Evolutionary conservation across 106 monocot genomes (phyloP).

Genomic region (Allium fistulosum): DNA sequence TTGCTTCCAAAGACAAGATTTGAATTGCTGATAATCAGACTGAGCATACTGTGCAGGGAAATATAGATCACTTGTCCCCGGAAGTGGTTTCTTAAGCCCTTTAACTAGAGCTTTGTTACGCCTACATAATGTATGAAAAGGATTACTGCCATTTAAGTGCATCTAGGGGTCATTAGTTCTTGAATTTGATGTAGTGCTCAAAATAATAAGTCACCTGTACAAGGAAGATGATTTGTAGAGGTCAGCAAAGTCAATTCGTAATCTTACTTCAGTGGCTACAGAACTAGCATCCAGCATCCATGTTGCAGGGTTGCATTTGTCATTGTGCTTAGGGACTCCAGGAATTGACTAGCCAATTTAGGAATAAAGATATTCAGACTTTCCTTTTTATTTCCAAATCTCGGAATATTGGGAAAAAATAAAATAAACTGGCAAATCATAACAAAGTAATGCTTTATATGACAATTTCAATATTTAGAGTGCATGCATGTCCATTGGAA

Average conservation of each 20-base stretch:
- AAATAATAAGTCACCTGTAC: slow-evolving; percentile 26
- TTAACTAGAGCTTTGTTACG: slow-evolving; percentile 34
- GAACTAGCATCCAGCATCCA: slow-evolving; percentile 83
- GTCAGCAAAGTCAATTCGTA: slow-evolving; percentile 53
- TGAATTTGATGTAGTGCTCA: not conserved
- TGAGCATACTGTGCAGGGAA: slow-evolving; percentile 36
- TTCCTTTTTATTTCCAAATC: not conserved
- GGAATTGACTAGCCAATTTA: slow-evolving; percentile 26
- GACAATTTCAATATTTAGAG: too few species aligned
- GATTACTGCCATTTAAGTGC: too few species aligned
- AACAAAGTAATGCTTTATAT: too few species aligned
- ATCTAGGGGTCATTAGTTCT: not conserved
- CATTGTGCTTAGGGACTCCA: slow-evolving; percentile 50
- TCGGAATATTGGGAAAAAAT: too few species aligned
- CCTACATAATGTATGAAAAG: slow-evolving; percentile 15
- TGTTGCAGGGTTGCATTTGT: slow-evolving; percentile 55
- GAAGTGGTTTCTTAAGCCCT: slow-evolving; percentile 34
- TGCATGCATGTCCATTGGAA: too few species aligned
- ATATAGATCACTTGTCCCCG: slow-evolving; percentile 25
- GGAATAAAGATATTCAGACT: not conserved
- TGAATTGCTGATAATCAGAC: slow-evolving; percentile 19
- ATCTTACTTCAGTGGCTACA: slow-evolving; percentile 21
- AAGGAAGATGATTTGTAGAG: slow-evolving; percentile 32
- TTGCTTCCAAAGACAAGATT: slow-evolving; percentile 57
- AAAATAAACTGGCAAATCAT: too few species aligned